phyloP scores from a whole-genome alignment of 2,329 filamentous ascomycete species.

The Aureobasidium subglaciale region DNA sequence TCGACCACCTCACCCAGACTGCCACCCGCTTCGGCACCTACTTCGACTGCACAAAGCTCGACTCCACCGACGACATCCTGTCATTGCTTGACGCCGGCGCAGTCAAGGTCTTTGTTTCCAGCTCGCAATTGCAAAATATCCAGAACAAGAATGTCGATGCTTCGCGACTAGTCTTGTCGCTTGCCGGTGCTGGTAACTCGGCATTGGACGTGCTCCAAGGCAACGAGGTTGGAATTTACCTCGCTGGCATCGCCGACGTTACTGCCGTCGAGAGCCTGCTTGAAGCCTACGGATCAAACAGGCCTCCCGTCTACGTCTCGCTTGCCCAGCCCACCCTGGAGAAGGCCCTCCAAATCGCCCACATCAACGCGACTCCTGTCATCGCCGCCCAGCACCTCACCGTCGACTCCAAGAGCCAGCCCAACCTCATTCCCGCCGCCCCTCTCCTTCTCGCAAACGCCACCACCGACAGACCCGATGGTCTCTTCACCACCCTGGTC shows the following conservation, averaged over 20 bases:
- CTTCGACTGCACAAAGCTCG: conserved; percentile 67
- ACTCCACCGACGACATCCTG: conserved; percentile 64
- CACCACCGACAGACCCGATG: conserved; percentile 74
- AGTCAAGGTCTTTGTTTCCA: conserved; percentile 72
- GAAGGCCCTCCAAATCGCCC: conserved; percentile 35
- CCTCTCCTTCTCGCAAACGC: conserved; percentile 68
- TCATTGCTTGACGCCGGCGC: conserved; percentile 80
- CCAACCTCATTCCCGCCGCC: conserved; percentile 56
- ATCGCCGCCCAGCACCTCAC: conserved; percentile 66
- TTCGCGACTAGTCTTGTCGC: conserved; percentile 50
- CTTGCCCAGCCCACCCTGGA: conserved; percentile 36
- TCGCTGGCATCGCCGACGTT: conserved; percentile 33
- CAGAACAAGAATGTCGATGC: conserved; percentile 47
- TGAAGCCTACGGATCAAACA: conserved; percentile 42
- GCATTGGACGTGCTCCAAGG: conserved; percentile 35
- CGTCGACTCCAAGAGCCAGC: conserved; percentile 53
- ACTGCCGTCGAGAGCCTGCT: conserved; percentile 41
- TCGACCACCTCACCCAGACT: conserved; percentile 50
- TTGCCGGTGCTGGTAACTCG: conserved; percentile 38
- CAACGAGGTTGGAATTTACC: conserved; percentile 39
- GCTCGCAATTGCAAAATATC: conserved; percentile 57
- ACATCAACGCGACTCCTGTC: conserved; percentile 56
- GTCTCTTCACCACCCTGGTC: conserved; percentile 82
- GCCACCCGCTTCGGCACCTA: conserved; percentile 55
- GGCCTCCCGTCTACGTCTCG: conserved; percentile 46